Base-by-base conservation (phyloP, 305 asterid genomes). In the Withania somnifera region DNA sequence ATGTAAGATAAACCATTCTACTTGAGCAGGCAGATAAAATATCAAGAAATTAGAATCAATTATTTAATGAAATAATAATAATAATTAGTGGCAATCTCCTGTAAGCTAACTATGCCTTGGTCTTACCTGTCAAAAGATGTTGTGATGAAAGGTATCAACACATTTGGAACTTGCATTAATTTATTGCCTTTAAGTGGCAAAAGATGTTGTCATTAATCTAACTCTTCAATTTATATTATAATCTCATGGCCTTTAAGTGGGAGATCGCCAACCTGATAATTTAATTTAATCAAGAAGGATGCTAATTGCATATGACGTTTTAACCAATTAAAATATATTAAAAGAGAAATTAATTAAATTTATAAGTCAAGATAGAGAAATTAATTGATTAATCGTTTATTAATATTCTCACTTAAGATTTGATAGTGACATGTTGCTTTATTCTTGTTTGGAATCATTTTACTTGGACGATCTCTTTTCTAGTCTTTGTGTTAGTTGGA, bases 221-320 rank as follows among this genome's bases (percentile, higher is more conserved):
- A 45, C 58, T 15, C 15, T 7, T 7, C 47, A 73, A 24, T 73
- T 20, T 11, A 63, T 63, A 17, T 5, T 26, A 69, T 32, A 28
- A 45, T 14, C 22, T 71, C 24, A 73, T 73, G 40, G 24, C 40
- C 79, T 73, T 47, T 73, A 73, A 73, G 79, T 73, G 57, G 42
- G 60, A 47, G 57, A 50, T 47, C 24, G 79, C 79, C 79, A 73
- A 73, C 79, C 58, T 24, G 79, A 73, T 73, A 17, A 73, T 73
- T 71, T 71, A 8, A 71, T 71, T 71, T 71, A 71, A n/a, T 3
- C 45, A 13, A 71, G 24, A 42, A 47, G 79, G 58, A 24, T 73
- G 79, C 22, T 14, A 58, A 24, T 73, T 40, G 79, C 58, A 45
- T 28, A 45, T 45, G 79, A 73, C 79, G 58, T 14, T 73, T 45